These are phyloP conservation scores for Astrothelium subdiscretum DNA, from an alignment of 495 filamentous ascomycete genomes.

Conservation along the genomic window DNA sequence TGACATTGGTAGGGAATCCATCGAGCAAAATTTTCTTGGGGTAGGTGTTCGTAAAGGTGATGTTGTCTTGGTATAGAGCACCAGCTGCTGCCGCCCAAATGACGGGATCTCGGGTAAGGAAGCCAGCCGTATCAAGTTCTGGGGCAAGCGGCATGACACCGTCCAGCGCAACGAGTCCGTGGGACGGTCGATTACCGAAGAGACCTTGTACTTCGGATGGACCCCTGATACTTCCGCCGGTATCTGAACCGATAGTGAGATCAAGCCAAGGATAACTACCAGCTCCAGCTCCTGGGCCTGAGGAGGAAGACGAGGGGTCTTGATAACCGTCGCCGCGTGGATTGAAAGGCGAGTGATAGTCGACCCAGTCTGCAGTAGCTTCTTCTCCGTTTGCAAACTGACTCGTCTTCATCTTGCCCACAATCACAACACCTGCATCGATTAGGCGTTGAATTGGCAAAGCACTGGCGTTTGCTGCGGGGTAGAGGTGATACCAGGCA, in stretches of 20 bases:
- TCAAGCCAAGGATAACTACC: constrained; percentile 27
- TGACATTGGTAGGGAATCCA: constrained; percentile 13
- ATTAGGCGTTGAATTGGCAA: constrained; percentile 43
- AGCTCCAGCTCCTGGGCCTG: constrained; percentile 21
- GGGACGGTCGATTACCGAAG: constrained; percentile 40
- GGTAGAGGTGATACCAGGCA: constrained; percentile 44
- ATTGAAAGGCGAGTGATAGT: constrained; percentile 31
- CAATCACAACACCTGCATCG: constrained; percentile 45
- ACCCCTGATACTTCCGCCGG: constrained; percentile 37
- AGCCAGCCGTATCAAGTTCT: constrained; percentile 36
- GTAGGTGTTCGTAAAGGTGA: constrained; percentile 20
- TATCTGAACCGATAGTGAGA: constrained; percentile 25
- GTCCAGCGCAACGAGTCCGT: constrained; percentile 33
- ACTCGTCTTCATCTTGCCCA: constrained; percentile 48
- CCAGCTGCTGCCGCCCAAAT: constrained; percentile 15
- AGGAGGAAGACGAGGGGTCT: constrained; percentile 21
- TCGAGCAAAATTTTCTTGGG: constrained; percentile 18
- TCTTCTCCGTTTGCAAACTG: constrained; percentile 48
- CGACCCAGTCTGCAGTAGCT: constrained; percentile 43
- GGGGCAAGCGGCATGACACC: constrained; percentile 37
- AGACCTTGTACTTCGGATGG: constrained; percentile 37
- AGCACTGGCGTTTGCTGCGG: constrained; percentile 34
- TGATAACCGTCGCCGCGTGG: constrained; percentile 29
- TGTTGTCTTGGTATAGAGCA: constrained; percentile 20
- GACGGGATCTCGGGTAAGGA: constrained; percentile 23